phyloP scores from a whole-genome alignment of 768 basidiomycete species.

The Agrocybe praecox region DNA sequence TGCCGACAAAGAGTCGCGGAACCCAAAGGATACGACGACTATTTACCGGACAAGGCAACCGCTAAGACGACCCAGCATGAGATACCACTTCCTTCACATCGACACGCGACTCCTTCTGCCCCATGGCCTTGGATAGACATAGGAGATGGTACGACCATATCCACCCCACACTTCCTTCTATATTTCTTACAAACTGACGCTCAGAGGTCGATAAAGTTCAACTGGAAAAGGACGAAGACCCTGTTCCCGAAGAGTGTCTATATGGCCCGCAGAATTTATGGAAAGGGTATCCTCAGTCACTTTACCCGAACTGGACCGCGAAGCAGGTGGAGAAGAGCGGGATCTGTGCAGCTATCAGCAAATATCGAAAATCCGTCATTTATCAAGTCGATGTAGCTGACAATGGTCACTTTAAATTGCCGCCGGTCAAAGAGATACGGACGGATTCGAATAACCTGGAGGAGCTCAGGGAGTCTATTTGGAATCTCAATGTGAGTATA shows the following conservation, averaged over 20 bases:
- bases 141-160: slow-evolving; percentile 29
- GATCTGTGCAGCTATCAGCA: slow-evolving; percentile 35
- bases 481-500: slow-evolving; percentile 35
- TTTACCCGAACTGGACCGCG: slow-evolving; percentile 58
- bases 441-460: slow-evolving; percentile 24
- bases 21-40: too few relatives aligned
- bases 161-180: not conserved
- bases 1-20: too few relatives aligned
- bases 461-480: slow-evolving; percentile 19
- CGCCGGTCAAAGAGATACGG: slow-evolving; percentile 22
- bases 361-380: slow-evolving; percentile 34
- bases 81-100: slow-evolving; percentile 38
- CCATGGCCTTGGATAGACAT: slow-evolving; percentile 50
- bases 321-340: slow-evolving; percentile 41
- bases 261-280: slow-evolving; percentile 39
- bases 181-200: not conserved
- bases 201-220: not conserved
- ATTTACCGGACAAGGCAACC: not conserved
- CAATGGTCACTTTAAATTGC: slow-evolving; percentile 36
- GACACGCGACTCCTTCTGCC: slow-evolving; percentile 46
- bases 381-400: slow-evolving; percentile 43
- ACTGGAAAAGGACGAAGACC: not conserved
- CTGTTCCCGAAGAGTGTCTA: slow-evolving; percentile 14
- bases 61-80: not conserved
- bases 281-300: slow-evolving; percentile 42